A percentile compares a stretch with the other conserved stretches of the same genome.
These are phyloP conservation scores for Debaryomyces sp. DNA, from an alignment of 1,139 yeast species.

Conservation along the genomic window DNA sequence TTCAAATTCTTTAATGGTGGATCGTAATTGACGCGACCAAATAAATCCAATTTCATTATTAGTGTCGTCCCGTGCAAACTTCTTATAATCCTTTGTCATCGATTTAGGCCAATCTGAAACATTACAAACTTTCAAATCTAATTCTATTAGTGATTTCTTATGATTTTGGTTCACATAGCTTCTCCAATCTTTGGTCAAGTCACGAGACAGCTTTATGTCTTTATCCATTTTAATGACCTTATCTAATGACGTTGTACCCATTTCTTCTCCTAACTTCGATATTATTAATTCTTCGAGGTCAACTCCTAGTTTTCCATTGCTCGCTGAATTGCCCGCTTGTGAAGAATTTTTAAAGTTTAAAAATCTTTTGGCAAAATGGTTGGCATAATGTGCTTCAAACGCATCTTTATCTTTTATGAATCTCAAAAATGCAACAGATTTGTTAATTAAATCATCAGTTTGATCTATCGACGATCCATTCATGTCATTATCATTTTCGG, in stretches of 20 bases:
- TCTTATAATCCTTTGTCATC: constrained; percentile 60
- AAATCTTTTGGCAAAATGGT: constrained; percentile 85
- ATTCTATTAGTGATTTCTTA: constrained; percentile 26
- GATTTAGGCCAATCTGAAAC: constrained; percentile 54
- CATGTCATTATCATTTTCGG: constrained; percentile 13
- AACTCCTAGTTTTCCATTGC: constrained; percentile 33
- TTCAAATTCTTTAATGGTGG: constrained; percentile 42
- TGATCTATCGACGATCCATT: constrained; percentile 49
- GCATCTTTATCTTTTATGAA: constrained; percentile 82
- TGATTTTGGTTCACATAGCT: constrained; percentile 23
- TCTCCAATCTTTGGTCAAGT: constrained; percentile 58
- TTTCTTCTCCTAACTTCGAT: constrained; percentile 70
- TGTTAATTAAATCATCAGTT: constrained; percentile 55
- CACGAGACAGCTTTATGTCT: constrained; percentile 73
- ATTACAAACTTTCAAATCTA: constrained; percentile 59
- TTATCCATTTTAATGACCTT: constrained; percentile 88
- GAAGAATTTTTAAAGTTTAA: constrained; percentile 49
- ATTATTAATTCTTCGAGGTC: constrained; percentile 76
- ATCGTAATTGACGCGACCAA: constrained; percentile 45
- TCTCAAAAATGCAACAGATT: constrained; percentile 63
- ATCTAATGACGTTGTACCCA: constrained; percentile 79
- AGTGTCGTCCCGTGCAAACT: constrained; percentile 39
- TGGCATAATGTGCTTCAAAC: constrained; percentile 84
- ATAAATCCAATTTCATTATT: constrained; percentile 50
- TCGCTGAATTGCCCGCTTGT: constrained; percentile 14